Base-by-base conservation (phyloP, 1,284 basidiomycete genomes). In the Ustilago nuda region DNA sequence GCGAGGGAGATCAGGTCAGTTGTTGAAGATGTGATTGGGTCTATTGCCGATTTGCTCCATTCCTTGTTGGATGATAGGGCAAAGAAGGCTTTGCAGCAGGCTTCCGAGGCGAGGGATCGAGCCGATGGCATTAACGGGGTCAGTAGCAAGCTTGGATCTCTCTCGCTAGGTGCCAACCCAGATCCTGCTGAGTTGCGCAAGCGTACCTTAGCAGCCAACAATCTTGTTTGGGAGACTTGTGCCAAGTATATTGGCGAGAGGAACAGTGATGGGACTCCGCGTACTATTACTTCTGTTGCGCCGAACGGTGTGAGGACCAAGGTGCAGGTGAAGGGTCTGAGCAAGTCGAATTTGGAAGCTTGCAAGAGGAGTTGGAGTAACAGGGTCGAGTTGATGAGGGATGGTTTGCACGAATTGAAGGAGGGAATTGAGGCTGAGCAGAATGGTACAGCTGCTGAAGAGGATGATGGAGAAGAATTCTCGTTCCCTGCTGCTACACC, bases 11-110 rank as follows among this genome's bases (percentile, higher is more conserved):
- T 82, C 27, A 68, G 74, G 2, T 62, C 64, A 5, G 73, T 74
- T 17, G 66, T 72, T 12, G 65, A 70, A 53, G 74, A 77, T 41
- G 70, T 82, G 5, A 56, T 80, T 27, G 76, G 72, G 15, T 59
- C 63, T 53, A 69, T 79, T n/a, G 76, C 76, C 15, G 73, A 80
- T n/a, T 66, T 82, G 4, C 71, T 80, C 37, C 80, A 82, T 41
- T 80, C 78, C 23, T 73, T 82, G 7, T 71, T 82, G 66, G 78
- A 82, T 48, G 54, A 65, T 15, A 61, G 75, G 3, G 78, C 80
- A 1, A 76, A 71, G 32, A 60, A 64, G 33, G 80, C 72, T 1
- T 72, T 82, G n/a, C 53, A 73, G 8, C 56, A 66, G 0, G 80
- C 78, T 5, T 74, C 72, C 7, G 51, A 71, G 13, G 69, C 72